These are phyloP conservation scores for Xylaria longipes DNA, from an alignment of 495 filamentous ascomycete genomes.

Conservation along the genomic window DNA sequence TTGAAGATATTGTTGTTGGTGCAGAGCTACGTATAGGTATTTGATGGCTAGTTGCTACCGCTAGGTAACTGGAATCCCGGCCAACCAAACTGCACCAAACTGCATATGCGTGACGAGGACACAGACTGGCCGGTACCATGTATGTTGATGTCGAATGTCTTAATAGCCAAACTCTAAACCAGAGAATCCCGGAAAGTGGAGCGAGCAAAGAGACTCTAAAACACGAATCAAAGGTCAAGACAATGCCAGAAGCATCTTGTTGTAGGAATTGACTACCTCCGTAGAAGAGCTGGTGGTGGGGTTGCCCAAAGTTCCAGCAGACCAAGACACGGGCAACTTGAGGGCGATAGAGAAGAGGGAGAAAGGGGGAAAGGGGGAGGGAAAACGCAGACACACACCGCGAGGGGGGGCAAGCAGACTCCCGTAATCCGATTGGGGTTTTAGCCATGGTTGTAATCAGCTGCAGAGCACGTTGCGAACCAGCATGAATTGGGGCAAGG, in stretches of 20 bases:
- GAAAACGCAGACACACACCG: constrained; percentile 27
- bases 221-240: background rate
- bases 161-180: constrained; percentile 4
- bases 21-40: background rate
- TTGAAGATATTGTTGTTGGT: background rate
- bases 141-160: background rate
- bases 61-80: background rate
- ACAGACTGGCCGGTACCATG: background rate
- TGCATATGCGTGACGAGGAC: background rate
- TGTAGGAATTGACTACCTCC: background rate
- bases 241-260: background rate
- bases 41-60: background rate
- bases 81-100: background rate
- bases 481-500: constrained; percentile 36
- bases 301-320: background rate
- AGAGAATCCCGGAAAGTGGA: background rate
- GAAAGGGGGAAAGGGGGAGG: constrained; percentile 30
- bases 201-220: background rate
- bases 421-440: constrained; percentile 34
- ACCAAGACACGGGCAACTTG: background rate
- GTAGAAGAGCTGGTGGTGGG: background rate
- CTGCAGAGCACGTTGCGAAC: constrained; percentile 36
- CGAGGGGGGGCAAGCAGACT: constrained; percentile 37
- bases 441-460: constrained; percentile 44
- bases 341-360: background rate